These are phyloP conservation scores for Trypanosoma congolense DNA, from an alignment of 208 protist species.

Conservation along the genomic window DNA sequence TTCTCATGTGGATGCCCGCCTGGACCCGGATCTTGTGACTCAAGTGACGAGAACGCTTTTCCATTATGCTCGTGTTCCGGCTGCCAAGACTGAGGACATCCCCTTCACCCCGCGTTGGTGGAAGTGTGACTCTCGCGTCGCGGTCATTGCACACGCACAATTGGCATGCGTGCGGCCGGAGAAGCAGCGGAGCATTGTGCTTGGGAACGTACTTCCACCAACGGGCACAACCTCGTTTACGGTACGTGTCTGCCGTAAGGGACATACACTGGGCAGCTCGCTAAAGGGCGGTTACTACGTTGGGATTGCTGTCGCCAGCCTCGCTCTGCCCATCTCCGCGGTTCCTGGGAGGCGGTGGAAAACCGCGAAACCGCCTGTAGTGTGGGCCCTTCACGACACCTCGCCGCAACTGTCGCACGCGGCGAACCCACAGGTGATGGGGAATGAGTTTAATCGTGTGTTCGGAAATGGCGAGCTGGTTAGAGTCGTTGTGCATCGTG, in stretches of 20 bases:
- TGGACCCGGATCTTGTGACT: constrained; percentile 31
- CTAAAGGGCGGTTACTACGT: constrained; percentile 89
- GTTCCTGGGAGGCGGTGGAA: constrained; percentile 88
- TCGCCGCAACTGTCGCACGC: constrained; percentile 86
- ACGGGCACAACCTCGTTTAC: constrained; percentile 80
- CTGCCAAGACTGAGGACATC: constrained; percentile 28
- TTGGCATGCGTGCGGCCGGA: constrained; percentile 74
- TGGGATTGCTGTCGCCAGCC: constrained; percentile 60
- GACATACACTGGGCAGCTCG: constrained; percentile 81
- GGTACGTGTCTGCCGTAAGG: constrained; percentile 70
- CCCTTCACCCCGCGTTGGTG: constrained; percentile 73
- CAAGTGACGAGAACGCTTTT: constrained; percentile 76
- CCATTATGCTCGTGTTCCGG: constrained; percentile 38
- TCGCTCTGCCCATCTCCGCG: constrained; percentile 64
- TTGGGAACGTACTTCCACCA: constrained; percentile 76
- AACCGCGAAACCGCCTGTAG: constrained; percentile 75
- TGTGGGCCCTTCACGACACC: constrained; percentile 89
- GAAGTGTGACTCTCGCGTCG: constrained; percentile 72
- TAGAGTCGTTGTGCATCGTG: constrained; percentile 72
- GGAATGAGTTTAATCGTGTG: constrained; percentile 85
- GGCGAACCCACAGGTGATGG: constrained; percentile 84
- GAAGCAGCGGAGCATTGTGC: constrained; percentile 79
- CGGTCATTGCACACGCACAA: constrained; percentile 70
- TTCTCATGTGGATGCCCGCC: constrained; percentile 50
- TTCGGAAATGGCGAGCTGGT: constrained; percentile 84